phyloP scores from a whole-genome alignment of 768 basidiomycete species.

The Boletus subcaerulescens region DNA sequence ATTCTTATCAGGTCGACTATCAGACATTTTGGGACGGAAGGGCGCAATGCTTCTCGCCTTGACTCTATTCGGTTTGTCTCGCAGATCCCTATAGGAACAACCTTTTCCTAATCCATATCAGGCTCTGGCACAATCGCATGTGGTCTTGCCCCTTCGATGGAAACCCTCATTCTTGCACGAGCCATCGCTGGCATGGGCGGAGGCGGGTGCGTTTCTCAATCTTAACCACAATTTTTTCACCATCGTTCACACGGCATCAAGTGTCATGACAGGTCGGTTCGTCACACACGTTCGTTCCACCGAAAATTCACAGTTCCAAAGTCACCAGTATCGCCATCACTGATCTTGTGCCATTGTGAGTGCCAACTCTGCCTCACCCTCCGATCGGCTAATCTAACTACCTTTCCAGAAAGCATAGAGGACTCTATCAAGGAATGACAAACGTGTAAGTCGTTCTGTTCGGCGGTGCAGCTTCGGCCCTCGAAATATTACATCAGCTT shows the following conservation, averaged over 20 bases:
- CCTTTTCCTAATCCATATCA: conserved; percentile 31
- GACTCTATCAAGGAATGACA: conserved; percentile 87
- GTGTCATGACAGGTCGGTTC: conserved; percentile 76
- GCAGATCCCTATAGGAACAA: conserved; percentile 13
- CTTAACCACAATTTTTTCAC: not conserved
- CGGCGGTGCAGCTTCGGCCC: conserved; percentile 3
- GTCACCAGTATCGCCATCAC: conserved; percentile 82
- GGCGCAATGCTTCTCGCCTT: conserved; percentile 85
- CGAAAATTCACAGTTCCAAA: conserved; percentile 34
- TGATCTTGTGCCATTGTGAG: conserved; percentile 86
- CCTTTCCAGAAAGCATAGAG: conserved; percentile 67
- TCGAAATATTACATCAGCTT: conserved; percentile 43
- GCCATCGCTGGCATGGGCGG: conserved; percentile 91
- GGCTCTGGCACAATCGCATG: conserved; percentile 83
- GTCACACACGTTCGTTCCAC: not conserved
- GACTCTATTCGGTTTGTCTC: conserved; percentile 68
- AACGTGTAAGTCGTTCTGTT: conserved; percentile 60
- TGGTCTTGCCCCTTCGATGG: conserved; percentile 86
- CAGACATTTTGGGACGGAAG: conserved; percentile 83
- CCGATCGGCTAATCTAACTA: not conserved
- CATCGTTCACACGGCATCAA: conserved; percentile 32
- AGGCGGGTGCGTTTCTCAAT: conserved; percentile 62
- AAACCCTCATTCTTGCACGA: conserved; percentile 72
- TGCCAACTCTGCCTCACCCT: conserved; percentile 8
- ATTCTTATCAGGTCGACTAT: conserved; percentile 60